phyloP scores from a whole-genome alignment of 257 asterid genomes.

The Solanum acaule region DNA sequence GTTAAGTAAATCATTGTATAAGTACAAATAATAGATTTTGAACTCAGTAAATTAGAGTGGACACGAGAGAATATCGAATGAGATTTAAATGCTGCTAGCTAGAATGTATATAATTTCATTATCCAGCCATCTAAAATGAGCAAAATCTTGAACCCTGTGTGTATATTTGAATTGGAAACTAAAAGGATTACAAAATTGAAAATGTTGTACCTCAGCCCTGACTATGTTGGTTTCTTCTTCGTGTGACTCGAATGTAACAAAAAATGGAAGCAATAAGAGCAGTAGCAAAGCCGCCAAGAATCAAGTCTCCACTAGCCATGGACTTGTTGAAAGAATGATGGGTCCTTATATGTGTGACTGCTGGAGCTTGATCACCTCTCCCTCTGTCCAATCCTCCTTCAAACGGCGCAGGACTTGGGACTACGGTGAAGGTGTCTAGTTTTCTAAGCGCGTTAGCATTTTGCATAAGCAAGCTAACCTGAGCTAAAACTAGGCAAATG shows the following conservation, averaged over 20 bases:
- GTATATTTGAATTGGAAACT: neutral
- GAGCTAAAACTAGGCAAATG: neutral
- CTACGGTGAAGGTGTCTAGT: neutral
- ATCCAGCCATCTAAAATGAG: neutral
- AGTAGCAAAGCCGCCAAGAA: slow-evolving; percentile 28
- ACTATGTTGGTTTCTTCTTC: slow-evolving; percentile 2
- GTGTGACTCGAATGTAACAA: slow-evolving; percentile 27
- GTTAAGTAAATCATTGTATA: too few relatives aligned
- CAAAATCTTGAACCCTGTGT: neutral
- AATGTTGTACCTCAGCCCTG: neutral
- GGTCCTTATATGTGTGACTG: neutral
- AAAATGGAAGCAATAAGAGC: slow-evolving; percentile 18
- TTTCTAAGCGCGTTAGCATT: slow-evolving; percentile 3
- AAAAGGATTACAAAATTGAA: neutral
- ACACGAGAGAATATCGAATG: neutral
- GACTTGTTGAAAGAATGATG: slow-evolving; percentile 15
- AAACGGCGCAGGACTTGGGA: slow-evolving; percentile 10
- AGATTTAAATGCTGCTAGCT: neutral
- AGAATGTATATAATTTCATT: neutral
- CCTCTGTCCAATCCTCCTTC: neutral
- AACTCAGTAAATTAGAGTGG: neutral
- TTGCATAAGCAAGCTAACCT: neutral
- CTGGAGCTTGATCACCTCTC: neutral
- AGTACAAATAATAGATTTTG: neutral
- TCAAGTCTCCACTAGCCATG: slow-evolving; percentile 26